These are phyloP conservation scores for Epichloe brachyelytri DNA, from an alignment of 2,329 filamentous ascomycete species.

Conservation along the genomic window DNA sequence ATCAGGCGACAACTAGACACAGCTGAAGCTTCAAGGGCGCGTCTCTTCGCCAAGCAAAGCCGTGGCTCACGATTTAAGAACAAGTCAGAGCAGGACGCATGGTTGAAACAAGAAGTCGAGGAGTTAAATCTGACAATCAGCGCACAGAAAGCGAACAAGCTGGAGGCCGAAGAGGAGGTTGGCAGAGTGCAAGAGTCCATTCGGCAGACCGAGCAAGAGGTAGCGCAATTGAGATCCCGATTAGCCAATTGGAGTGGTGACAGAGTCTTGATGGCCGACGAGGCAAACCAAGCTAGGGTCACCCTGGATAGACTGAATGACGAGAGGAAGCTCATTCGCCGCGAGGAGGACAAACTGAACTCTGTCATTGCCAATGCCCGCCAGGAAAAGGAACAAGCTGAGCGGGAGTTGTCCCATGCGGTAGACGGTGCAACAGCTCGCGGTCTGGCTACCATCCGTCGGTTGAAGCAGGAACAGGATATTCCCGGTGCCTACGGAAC, in stretches of 20 bases:
- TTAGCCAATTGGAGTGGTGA: constrained; percentile 70
- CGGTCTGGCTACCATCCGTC: constrained; percentile 75
- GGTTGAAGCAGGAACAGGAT: constrained; percentile 65
- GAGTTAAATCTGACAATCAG: constrained; percentile 66
- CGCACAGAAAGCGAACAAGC: constrained; percentile 69
- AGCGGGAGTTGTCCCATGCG: constrained; percentile 64
- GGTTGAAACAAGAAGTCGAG: constrained; percentile 66
- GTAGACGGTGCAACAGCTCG: constrained; percentile 84
- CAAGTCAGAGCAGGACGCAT: constrained; percentile 79
- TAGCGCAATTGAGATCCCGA: constrained; percentile 53
- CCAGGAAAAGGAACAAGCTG: constrained; percentile 64
- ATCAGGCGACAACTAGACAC: constrained; percentile 61
- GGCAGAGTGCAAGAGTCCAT: constrained; percentile 59
- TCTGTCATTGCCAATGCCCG: constrained; percentile 64
- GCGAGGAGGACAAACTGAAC: constrained; percentile 78
- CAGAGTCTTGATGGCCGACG: constrained; percentile 57
- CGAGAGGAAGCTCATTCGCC: constrained; percentile 73
- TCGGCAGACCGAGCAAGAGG: constrained; percentile 56
- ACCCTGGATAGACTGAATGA: constrained; percentile 68
- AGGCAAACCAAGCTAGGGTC: constrained; percentile 67
- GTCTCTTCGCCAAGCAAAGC: constrained; percentile 84
- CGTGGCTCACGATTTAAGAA: constrained; percentile 77
- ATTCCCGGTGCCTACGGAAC: constrained; percentile 86
- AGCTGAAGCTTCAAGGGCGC: constrained; percentile 60
- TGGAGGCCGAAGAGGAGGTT: constrained; percentile 78